These are phyloP conservation scores for Fusarium luffae DNA, from an alignment of 2,329 filamentous ascomycete genomes.

Conservation along the genomic window DNA sequence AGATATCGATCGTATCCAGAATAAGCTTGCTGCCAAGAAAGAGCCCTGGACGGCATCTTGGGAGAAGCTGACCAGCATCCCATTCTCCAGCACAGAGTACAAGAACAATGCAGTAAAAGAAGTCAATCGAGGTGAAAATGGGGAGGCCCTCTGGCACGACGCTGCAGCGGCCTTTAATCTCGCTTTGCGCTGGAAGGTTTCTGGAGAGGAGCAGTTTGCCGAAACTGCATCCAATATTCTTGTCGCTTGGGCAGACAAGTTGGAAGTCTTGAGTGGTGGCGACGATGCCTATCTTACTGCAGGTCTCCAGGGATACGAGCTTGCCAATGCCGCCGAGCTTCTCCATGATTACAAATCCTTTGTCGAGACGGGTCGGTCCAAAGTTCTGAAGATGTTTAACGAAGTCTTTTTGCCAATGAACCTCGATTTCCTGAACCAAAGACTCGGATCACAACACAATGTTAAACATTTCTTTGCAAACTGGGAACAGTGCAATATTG, in stretches of 20 bases:
- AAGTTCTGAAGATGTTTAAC: background rate
- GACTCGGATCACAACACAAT: conserved; percentile 7
- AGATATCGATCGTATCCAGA: background rate
- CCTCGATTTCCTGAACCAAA: conserved; percentile 2
- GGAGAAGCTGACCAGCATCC: conserved; percentile 1
- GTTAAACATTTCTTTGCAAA: conserved; percentile 13
- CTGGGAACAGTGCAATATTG: conserved; percentile 34
- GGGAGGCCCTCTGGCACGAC: background rate
- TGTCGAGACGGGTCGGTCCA: background rate
- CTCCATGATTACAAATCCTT: conserved; percentile 47
- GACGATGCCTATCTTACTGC: conserved; percentile 48
- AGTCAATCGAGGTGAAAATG: background rate
- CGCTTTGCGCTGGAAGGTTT: background rate
- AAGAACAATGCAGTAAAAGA: background rate
- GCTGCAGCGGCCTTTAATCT: conserved; percentile 5
- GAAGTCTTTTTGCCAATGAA: conserved; percentile 5
- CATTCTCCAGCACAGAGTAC: background rate
- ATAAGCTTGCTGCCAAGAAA: background rate
- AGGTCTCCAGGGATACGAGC: conserved; percentile 58
- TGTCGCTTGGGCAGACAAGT: background rate
- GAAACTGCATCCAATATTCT: background rate
- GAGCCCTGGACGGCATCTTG: conserved; percentile 1
- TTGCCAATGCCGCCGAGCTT: conserved; percentile 60
- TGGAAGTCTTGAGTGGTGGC: background rate
- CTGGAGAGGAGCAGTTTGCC: background rate